Conservation (phyloP, 306 rosid genomes). For the Trifolium dubium region DNA sequence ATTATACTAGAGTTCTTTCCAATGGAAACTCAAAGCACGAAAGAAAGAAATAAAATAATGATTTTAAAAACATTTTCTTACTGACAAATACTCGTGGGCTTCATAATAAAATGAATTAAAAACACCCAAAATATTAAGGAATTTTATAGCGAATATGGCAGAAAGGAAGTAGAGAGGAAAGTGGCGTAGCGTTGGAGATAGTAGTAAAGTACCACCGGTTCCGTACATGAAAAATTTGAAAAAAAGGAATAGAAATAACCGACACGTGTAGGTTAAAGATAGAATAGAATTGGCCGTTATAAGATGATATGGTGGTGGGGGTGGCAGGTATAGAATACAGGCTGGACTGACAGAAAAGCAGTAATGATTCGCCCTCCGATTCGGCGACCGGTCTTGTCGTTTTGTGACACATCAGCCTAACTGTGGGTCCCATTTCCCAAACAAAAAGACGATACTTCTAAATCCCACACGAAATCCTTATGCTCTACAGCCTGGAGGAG, state of each 20-base stretch:
- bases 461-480: slow-evolving; percentile 59
- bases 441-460: slow-evolving; percentile 47
- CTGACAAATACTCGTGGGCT: slow-evolving; percentile 48
- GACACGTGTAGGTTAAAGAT: slow-evolving; percentile 51
- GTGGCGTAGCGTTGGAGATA: slow-evolving; percentile 13
- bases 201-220: slow-evolving; percentile 42
- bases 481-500: slow-evolving; percentile 89
- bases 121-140: background rate
- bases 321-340: slow-evolving; percentile 82
- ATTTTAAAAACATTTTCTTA: background rate
- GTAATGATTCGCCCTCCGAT: slow-evolving; percentile 80
- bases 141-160: background rate
- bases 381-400: slow-evolving; percentile 88
- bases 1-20: too few species aligned
- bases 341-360: slow-evolving; percentile 76
- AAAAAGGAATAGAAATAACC: slow-evolving; percentile 20
- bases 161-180: slow-evolving; percentile 51
- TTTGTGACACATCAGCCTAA: slow-evolving; percentile 55
- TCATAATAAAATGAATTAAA: background rate
- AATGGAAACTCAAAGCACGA: too few species aligned
- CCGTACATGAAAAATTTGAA: slow-evolving; percentile 49
- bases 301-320: slow-evolving; percentile 59
- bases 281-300: slow-evolving; percentile 59
- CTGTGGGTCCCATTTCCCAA: slow-evolving; percentile 42
- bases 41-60: too few species aligned